Evolutionary conservation across 805 yeast genomes (phyloP).

Genomic region (Zygosaccharomyces bailii): DNA sequence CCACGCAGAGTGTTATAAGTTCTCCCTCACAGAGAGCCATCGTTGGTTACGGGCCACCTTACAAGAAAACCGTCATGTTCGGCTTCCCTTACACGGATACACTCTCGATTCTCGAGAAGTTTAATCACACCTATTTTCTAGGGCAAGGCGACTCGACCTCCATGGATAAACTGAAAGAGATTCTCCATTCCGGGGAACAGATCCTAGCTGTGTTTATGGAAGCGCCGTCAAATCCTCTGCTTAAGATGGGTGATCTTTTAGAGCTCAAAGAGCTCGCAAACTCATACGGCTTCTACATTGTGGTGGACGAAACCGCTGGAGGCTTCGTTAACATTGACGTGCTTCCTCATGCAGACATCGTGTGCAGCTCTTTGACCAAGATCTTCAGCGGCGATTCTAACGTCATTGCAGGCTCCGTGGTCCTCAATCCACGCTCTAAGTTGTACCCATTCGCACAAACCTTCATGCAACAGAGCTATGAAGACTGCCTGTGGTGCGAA

Average conservation of each 20-base stretch:
- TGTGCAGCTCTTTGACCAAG: conserved; percentile 83
- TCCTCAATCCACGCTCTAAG: conserved; percentile 65
- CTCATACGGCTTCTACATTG: conserved; percentile 69
- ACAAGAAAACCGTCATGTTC: conserved; percentile 76
- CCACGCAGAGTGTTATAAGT: conserved; percentile 11
- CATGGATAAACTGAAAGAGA: conserved; percentile 53
- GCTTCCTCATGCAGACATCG: conserved; percentile 78
- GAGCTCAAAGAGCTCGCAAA: conserved; percentile 64
- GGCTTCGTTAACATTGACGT: conserved; percentile 82
- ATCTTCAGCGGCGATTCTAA: conserved; percentile 92
- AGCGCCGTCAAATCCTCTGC: conserved; percentile 91
- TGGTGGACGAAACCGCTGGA: conserved; percentile 93
- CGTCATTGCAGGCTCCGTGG: conserved; percentile 90
- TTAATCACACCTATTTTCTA: conserved; percentile 86
- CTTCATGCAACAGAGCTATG: conserved; percentile 47
- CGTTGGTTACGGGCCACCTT: conserved; percentile 32
- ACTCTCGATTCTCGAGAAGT: conserved; percentile 74
- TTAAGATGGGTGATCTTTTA: conserved; percentile 75
- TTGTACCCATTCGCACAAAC: conserved; percentile 43
- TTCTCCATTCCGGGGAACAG: conserved; percentile 59
- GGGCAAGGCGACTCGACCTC: conserved; percentile 79
- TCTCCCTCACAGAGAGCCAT: conserved; percentile 5
- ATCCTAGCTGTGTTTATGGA: conserved; percentile 84
- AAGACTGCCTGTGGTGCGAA: conserved; percentile 85
- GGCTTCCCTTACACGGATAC: conserved; percentile 98